Conservation (phyloP, 495 filamentous ascomycete genomes). For the Aspergillus leporis region DNA sequence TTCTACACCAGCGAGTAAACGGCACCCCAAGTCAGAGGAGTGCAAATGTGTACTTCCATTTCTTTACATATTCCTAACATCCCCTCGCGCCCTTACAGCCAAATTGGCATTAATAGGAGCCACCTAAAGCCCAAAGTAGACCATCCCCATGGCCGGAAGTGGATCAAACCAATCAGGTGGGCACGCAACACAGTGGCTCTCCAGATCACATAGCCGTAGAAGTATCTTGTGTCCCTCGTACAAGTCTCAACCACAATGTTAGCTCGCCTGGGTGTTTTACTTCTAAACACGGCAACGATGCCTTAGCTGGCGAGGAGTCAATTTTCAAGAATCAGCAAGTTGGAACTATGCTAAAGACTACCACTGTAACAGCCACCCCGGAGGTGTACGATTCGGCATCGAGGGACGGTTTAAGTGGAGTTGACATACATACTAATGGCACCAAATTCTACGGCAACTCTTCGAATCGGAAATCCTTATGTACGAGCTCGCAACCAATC, state of each 20-base stretch:
- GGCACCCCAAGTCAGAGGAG: conserved; percentile 12
- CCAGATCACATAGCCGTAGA: not conserved
- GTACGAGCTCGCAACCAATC: conserved; percentile 24
- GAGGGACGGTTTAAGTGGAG: conserved; percentile 25
- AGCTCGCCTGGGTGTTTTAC: conserved; percentile 6
- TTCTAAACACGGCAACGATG: conserved; percentile 1
- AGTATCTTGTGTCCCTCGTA: not conserved
- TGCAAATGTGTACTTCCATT: conserved; percentile 13
- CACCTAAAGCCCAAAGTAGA: conserved; percentile 13
- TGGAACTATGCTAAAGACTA: not conserved
- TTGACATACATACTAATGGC: conserved; percentile 31
- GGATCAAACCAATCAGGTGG: not conserved
- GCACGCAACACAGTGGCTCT: not conserved
- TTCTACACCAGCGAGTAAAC: conserved; percentile 7
- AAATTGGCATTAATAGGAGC: not conserved
- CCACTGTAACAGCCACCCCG: conserved; percentile 7
- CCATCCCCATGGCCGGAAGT: conserved; percentile 25
- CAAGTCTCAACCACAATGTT: not conserved
- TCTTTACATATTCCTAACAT: not conserved
- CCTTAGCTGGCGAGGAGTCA: conserved; percentile 5
- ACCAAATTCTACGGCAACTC: conserved; percentile 32
- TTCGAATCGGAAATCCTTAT: conserved; percentile 27
- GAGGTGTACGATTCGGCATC: conserved; percentile 24
- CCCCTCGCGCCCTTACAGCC: not conserved
- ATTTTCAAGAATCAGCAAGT: too few species aligned